A percentile compares a stretch with the other conserved stretches of the same genome.
These are phyloP conservation scores for Phallus indusiatus DNA, from an alignment of 768 basidiomycete species.

Conservation along the genomic window DNA sequence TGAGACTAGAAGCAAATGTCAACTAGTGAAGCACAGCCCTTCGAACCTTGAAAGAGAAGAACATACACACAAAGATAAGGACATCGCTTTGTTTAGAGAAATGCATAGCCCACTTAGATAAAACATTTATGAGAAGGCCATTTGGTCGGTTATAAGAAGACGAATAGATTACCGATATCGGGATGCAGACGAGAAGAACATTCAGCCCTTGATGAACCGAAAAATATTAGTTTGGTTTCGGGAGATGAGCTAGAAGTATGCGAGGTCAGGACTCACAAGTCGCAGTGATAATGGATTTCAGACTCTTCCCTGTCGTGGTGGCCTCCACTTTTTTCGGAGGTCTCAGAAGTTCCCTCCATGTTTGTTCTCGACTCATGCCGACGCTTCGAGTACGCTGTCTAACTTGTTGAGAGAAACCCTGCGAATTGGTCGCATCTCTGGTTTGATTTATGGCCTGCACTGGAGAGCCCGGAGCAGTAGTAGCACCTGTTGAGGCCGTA, in stretches of 20 bases:
- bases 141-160: background rate
- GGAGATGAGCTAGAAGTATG: background rate
- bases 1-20: slow-evolving; percentile 36
- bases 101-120: slow-evolving; percentile 66
- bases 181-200: slow-evolving; percentile 58
- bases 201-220: slow-evolving; percentile 46
- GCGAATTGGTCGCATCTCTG: too few relatives aligned
- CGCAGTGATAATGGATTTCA: slow-evolving; percentile 42
- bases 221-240: background rate
- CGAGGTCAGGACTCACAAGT: slow-evolving; percentile 41
- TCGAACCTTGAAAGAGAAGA: background rate
- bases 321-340: slow-evolving; percentile 26
- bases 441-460: too few relatives aligned
- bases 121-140: background rate
- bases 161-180: slow-evolving; percentile 45
- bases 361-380: background rate
- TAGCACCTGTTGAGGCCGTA: too few relatives aligned
- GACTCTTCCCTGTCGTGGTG: slow-evolving; percentile 38
- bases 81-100: slow-evolving; percentile 48
- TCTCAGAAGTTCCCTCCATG: background rate
- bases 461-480: background rate
- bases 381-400: too few relatives aligned
- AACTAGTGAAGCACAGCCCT: background rate
- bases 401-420: too few relatives aligned
- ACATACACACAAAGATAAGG: slow-evolving; percentile 66